phyloP scores from a whole-genome alignment of 139 green algal species.

The Picochlorum sp. region DNA sequence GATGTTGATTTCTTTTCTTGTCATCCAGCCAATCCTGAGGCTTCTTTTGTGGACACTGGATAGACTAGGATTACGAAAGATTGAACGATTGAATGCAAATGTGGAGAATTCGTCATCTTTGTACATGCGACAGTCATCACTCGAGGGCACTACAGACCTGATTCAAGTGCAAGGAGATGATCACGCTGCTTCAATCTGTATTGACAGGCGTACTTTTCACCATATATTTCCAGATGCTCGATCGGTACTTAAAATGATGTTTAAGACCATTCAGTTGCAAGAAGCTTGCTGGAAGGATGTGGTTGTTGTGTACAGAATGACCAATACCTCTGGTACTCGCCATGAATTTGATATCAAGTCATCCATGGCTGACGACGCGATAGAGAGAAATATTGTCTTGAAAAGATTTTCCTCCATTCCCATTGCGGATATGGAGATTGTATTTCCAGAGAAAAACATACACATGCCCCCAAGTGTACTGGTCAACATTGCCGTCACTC shows the following conservation, averaged over 20 bases:
- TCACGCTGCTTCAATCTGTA: conserved; percentile 13
- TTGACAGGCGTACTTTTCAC: conserved; percentile 22
- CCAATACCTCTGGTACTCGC: not conserved
- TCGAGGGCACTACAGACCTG: not conserved
- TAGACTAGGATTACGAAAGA: not conserved
- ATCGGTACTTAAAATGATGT: conserved; percentile 41
- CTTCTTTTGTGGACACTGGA: conserved; percentile 5
- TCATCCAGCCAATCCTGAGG: conserved; percentile 30
- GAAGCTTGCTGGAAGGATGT: conserved; percentile 65
- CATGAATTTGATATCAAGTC: conserved; percentile 23
- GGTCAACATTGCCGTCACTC: conserved; percentile 6
- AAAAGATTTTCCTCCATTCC: conserved; percentile 64
- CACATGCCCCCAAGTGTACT: conserved; percentile 6
- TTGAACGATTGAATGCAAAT: too few relatives aligned
- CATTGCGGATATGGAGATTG: conserved; percentile 70
- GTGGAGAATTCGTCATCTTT: not conserved
- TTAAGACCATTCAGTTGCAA: conserved; percentile 40
- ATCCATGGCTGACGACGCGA: not conserved
- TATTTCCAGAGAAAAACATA: conserved; percentile 64
- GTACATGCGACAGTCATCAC: too few relatives aligned
- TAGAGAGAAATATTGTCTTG: conserved; percentile 55
- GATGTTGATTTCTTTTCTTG: conserved; percentile 50
- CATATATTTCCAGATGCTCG: conserved; percentile 39
- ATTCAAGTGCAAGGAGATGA: not conserved
- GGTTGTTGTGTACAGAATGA: conserved; percentile 59